Percentiles rank a stretch among this genome's conserved stretches.
These are phyloP conservation scores for Gymnopilus dilepis DNA, from an alignment of 768 basidiomycete species.

Conservation along the genomic window DNA sequence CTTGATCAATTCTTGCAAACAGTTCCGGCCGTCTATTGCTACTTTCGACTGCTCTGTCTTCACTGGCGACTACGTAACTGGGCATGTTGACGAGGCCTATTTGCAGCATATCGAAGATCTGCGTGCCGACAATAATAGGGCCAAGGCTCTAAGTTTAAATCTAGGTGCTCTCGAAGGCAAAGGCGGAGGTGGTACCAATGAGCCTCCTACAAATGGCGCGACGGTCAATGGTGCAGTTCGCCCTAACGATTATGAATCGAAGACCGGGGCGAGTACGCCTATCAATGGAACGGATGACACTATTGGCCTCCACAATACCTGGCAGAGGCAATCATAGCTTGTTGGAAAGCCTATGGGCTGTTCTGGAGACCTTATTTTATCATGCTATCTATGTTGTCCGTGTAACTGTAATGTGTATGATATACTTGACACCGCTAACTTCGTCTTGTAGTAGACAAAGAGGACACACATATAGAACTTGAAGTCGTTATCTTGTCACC, in stretches of 20 bases:
- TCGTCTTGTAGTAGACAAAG: conserved; percentile 1
- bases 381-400: conserved; percentile 14
- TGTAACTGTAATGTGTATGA: conserved; percentile 17
- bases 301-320: conserved; percentile 80
- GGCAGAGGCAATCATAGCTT: conserved; percentile 41
- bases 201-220: not conserved
- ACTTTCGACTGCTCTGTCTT: conserved; percentile 97
- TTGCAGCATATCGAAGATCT: conserved; percentile 73
- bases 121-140: conserved; percentile 83
- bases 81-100: conserved; percentile 87
- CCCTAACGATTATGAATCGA: conserved; percentile 16
- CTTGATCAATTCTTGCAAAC: conserved; percentile 82
- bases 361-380: conserved; percentile 16
- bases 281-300: conserved; percentile 75
- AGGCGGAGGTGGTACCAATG: conserved; percentile 33
- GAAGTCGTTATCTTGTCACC: too few relatives aligned
- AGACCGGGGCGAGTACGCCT: conserved; percentile 44
- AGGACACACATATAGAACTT: not conserved
- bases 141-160: conserved; percentile 45
- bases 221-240: not conserved
- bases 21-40: conserved; percentile 78
- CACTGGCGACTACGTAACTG: conserved; percentile 95
- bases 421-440: not conserved
- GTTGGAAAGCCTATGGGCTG: not conserved
- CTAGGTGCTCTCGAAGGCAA: conserved; percentile 41